Evolutionary conservation across 768 basidiomycete genomes (phyloP).

Genomic region (Leccinum uliginosum): DNA sequence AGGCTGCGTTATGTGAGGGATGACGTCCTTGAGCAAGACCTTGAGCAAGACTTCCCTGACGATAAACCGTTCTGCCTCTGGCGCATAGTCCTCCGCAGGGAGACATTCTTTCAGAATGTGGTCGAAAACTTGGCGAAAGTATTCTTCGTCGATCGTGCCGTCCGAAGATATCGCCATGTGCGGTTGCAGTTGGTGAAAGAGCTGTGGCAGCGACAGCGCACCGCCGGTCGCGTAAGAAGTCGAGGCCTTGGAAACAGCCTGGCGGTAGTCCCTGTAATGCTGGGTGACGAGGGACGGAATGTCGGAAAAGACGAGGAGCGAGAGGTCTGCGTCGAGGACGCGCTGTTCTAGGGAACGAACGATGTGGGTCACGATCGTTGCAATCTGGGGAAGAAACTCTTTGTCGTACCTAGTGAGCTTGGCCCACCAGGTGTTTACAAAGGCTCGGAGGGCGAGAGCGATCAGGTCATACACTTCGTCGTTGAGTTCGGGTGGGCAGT

Average conservation of each 20-base stretch:
- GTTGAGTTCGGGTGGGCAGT: conserved; percentile 51
- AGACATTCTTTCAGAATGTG: conserved; percentile 69
- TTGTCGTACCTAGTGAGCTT: conserved; percentile 81
- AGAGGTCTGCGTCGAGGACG: conserved; percentile 48
- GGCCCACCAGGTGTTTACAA: conserved; percentile 82
- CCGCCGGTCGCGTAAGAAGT: conserved; percentile 71
- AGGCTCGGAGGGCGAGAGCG: conserved; percentile 75
- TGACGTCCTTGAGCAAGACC: conserved; percentile 61
- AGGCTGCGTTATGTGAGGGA: conserved; percentile 72
- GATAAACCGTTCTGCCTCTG: conserved; percentile 71
- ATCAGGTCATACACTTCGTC: conserved; percentile 63
- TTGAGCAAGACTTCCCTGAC: conserved; percentile 81
- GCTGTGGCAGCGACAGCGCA: conserved; percentile 52
- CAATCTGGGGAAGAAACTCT: conserved; percentile 72
- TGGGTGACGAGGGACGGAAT: conserved; percentile 64
- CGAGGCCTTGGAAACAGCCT: conserved; percentile 54
- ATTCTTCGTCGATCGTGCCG: conserved; percentile 66
- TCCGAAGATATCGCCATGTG: conserved; percentile 75
- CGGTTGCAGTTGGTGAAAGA: conserved; percentile 81
- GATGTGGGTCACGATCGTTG: conserved; percentile 53
- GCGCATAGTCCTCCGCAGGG: conserved; percentile 72
- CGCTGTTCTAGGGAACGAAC: conserved; percentile 59
- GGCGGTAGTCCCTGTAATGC: conserved; percentile 77
- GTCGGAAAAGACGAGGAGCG: conserved; percentile 57
- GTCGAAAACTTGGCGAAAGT: conserved; percentile 77